Base-by-base conservation (phyloP, 371 early-diverging fungal genomes). In the Mortierella sp. region DNA sequence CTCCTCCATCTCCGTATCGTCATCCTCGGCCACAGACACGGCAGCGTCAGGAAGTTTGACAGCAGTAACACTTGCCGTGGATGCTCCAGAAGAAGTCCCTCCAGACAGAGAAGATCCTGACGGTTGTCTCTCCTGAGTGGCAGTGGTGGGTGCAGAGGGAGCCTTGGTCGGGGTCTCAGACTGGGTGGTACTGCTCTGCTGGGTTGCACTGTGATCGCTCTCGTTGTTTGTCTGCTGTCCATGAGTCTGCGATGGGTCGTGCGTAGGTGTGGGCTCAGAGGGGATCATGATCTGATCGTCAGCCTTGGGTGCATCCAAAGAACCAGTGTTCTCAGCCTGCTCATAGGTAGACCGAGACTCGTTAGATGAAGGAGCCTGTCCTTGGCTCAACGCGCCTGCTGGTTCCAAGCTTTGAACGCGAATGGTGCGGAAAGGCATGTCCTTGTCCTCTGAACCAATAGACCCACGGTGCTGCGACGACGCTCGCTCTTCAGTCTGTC, bases 1-100 rank as follows among this genome's bases (percentile, higher is more conserved):
- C 37, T 79, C 79, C 41, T 79, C 79, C 79, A 79, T 79, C 71
- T 79, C 79, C 26, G 75, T 71, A 53, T 74, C 79, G 10, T 79
- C 75, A n/a, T 67, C 68, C 40, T 65, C 70, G 9, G 37, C 47
- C 10, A 43, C 52, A n/a, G 50, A 14, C 26, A 45, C 45, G 6
- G 29, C 74, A 10, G 41, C 9, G 6, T 66, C 68, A 6, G 45
- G 6, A 0, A 39, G 37, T 39, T 61, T 34, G 61, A 4, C 34
- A 37, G 19, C 19, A 6, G 39, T 10, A 34, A 39, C 6, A 19
- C n/a, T n/a, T n/a, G n/a, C n/a, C n/a, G n/a, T n/a, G n/a, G n/a
- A n/a, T n/a, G n/a, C n/a, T n/a, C n/a, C n/a, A n/a, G n/a, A n/a
- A n/a, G n/a, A n/a, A n/a, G n/a, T n/a, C n/a, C n/a, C n/a, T n/a